Base-by-base conservation (phyloP, 2,329 filamentous ascomycete genomes). In the Diplodia intermedia region DNA sequence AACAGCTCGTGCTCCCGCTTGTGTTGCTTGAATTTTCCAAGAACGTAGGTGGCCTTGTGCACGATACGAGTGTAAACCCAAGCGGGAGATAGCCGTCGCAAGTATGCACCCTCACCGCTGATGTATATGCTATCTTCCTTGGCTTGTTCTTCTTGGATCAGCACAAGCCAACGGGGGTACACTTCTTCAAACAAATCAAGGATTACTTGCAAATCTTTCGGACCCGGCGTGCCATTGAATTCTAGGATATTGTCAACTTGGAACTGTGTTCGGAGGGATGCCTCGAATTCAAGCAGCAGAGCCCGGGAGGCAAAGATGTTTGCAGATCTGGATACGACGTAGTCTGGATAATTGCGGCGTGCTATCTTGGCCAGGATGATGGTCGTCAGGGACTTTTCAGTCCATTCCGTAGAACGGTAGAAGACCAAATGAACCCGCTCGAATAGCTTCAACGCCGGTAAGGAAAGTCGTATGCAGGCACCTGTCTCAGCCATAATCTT, bases 391-490 rank as follows among this genome's bases (percentile, higher is more conserved):
- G 94, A 97, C 78, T 97, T 98, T 74, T 98, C 94, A 0, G 94
- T 97, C 95, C 95, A 99, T 77, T 97, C 92, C 0, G 93, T 96
- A 11, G 94, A 97, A 69, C 94, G 87, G 78, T 98, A 98, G 78
- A 97, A 99, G 33, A 99, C 93, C 2, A 99, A 82, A 80, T 98
- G 95, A 0, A 98, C 93, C 31, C 95, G 88, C 78, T 97, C 93
- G 74, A 99, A 99, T 0, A 99, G 85, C 73, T 89, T 92, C 70
- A 93, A 86, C 0, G 90, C 86, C 0, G 86, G 80, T 0, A 90
- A 80, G 0, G 92, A 92, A 14, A 99, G 86, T 47, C 94, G 86
- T 69, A 98, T 90, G 71, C 94, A 97, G 15, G 93, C 88, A 0
- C 95, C 95, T 0, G 91, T 91, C 68, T 89, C 89, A 36, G 85